Conservation (phyloP, 2,329 filamentous ascomycete genomes). For the Colletotrichum lini region DNA sequence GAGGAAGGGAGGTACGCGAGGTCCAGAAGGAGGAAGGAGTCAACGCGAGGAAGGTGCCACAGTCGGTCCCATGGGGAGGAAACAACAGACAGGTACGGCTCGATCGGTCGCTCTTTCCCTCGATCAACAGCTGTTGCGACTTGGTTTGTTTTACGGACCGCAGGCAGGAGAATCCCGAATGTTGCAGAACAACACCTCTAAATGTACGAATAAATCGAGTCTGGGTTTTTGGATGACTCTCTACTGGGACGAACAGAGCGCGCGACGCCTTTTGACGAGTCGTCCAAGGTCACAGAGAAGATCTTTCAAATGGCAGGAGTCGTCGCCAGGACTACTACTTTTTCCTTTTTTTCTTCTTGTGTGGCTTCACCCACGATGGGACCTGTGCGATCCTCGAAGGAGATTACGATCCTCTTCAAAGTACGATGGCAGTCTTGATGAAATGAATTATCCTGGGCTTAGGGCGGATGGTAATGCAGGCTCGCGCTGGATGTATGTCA, state of each 20-base stretch:
- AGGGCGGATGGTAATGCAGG: slow-evolving; percentile 28
- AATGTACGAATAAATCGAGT: slow-evolving; percentile 38
- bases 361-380: slow-evolving; percentile 40
- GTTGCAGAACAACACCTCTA: slow-evolving; percentile 36
- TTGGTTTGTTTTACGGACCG: slow-evolving; percentile 36
- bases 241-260: slow-evolving; percentile 40
- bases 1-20: slow-evolving; percentile 25
- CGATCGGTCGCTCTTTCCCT: slow-evolving; percentile 26
- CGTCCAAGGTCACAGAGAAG: slow-evolving; percentile 39
- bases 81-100: slow-evolving; percentile 23
- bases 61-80: slow-evolving; percentile 6
- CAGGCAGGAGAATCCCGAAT: slow-evolving; percentile 29
- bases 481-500: slow-evolving; percentile 34
- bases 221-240: slow-evolving; percentile 32
- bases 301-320: slow-evolving; percentile 41
- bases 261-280: slow-evolving; percentile 39
- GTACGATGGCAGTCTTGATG: slow-evolving; percentile 33
- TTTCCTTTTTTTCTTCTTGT: slow-evolving; percentile 13
- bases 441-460: slow-evolving; percentile 23
- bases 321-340: slow-evolving; percentile 36
- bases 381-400: slow-evolving; percentile 26
- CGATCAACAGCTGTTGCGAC: slow-evolving; percentile 22
- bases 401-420: slow-evolving; percentile 34
- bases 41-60: slow-evolving; percentile 18
- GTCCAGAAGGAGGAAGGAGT: slow-evolving; percentile 26